Evolutionary conservation across 2,329 filamentous ascomycete genomes (phyloP).

Genomic region (Metarhizium humberi): DNA sequence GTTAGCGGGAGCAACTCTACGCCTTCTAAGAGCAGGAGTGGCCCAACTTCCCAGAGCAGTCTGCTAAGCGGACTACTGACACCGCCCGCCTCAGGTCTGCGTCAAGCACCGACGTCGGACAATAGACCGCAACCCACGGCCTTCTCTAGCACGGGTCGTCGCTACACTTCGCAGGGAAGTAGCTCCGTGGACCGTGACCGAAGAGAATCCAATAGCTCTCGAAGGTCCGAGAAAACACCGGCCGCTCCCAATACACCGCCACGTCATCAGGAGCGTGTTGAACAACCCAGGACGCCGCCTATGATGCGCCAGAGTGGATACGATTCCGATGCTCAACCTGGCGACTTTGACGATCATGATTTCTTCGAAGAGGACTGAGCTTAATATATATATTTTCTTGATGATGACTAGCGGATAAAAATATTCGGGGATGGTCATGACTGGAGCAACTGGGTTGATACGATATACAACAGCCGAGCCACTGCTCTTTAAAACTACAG

Average conservation of each 20-base stretch:
- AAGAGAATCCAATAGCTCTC: conserved; percentile 21
- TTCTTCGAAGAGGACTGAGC: conserved; percentile 44
- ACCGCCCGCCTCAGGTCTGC: conserved; percentile 69
- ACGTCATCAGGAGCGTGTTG: conserved; percentile 26
- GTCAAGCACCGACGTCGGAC: conserved; percentile 45
- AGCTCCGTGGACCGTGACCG: conserved; percentile 15
- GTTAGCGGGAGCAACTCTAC: conserved; percentile 36
- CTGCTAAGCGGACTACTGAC: conserved; percentile 78
- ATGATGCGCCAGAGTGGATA: conserved; percentile 52
- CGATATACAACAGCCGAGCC: neutral
- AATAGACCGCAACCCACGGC: conserved; percentile 45
- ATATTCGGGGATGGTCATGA: neutral
- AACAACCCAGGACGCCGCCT: conserved; percentile 46
- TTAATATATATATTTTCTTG: neutral
- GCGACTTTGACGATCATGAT: conserved; percentile 49
- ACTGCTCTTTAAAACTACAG: neutral
- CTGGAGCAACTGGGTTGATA: neutral
- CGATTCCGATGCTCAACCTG: conserved; percentile 51
- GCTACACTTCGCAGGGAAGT: conserved; percentile 39
- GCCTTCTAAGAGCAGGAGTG: conserved; percentile 52
- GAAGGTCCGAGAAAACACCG: conserved; percentile 30
- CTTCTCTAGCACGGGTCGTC: conserved; percentile 50
- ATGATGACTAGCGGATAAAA: neutral
- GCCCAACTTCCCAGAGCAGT: conserved; percentile 40
- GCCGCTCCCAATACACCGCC: conserved; percentile 31